These are phyloP conservation scores for Cokeromyces recurvatus DNA, from an alignment of 371 early-diverging fungal genomes.

Conservation along the genomic window DNA sequence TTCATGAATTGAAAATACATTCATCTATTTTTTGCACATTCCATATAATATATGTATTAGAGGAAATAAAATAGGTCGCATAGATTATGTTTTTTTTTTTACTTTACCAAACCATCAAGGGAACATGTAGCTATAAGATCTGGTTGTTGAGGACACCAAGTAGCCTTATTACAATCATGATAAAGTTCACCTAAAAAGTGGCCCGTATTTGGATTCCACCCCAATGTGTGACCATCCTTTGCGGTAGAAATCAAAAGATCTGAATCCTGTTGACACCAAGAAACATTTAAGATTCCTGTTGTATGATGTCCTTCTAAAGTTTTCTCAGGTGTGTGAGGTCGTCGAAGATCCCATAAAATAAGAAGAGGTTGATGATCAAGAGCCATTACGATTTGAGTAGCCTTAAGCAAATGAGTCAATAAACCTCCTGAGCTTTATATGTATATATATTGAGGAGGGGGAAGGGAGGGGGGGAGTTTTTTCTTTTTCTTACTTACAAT, in stretches of 20 bases:
- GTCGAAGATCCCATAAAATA: slow-evolving; percentile 89
- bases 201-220: slow-evolving; percentile 78
- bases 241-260: slow-evolving; percentile 86
- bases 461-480: too few relatives aligned
- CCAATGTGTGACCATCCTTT: slow-evolving; percentile 87
- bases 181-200: slow-evolving; percentile 76
- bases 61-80: too few relatives aligned
- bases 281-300: slow-evolving; percentile 83
- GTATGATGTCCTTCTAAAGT: slow-evolving; percentile 79
- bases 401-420: not conserved
- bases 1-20: not conserved
- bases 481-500: slow-evolving; percentile 56
- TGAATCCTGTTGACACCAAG: slow-evolving; percentile 91
- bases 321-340: slow-evolving; percentile 87
- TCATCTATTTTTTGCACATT: slow-evolving; percentile 1
- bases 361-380: slow-evolving; percentile 87
- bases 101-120: slow-evolving; percentile 64
- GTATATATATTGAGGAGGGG: too few relatives aligned
- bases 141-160: slow-evolving; percentile 85
- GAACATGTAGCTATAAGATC: slow-evolving; percentile 82
- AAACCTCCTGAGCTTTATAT: too few relatives aligned
- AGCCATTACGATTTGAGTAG: slow-evolving; percentile 36
- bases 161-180: slow-evolving; percentile 71
- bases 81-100: too few relatives aligned
- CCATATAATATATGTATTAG: too few relatives aligned